phyloP scores from a whole-genome alignment of 768 basidiomycete genomes.

The Pleurotus giganteus region DNA sequence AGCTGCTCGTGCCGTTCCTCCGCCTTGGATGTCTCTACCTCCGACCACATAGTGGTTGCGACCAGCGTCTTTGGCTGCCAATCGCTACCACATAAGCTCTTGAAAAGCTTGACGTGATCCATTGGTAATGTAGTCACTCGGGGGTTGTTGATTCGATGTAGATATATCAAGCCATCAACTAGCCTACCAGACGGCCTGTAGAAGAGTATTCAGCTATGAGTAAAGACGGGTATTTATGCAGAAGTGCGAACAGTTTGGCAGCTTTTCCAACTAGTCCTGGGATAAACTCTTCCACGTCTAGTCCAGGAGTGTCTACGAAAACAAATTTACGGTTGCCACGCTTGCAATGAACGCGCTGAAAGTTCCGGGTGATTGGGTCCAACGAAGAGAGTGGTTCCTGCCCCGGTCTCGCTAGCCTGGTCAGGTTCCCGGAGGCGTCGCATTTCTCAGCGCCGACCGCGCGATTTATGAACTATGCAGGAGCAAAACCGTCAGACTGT shows the following conservation, averaged over 20 bases:
- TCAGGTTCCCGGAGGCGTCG: neutral
- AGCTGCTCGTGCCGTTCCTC: slow-evolving; percentile 34
- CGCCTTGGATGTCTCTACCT: slow-evolving; percentile 16
- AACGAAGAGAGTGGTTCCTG: neutral
- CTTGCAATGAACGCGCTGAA: neutral
- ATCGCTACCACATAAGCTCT: slow-evolving; percentile 26
- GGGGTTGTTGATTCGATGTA: slow-evolving; percentile 36
- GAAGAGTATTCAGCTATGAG: neutral
- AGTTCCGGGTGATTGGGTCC: neutral
- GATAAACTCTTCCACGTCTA: slow-evolving; percentile 20
- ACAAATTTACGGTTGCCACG: slow-evolving; percentile 23
- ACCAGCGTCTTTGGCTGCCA: slow-evolving; percentile 39
- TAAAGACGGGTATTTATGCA: neutral
- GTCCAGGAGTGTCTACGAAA: slow-evolving; percentile 37
- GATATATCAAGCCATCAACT: slow-evolving; percentile 31
- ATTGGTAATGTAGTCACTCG: slow-evolving; percentile 13
- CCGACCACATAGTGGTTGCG: slow-evolving; percentile 44
- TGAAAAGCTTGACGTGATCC: slow-evolving; percentile 4
- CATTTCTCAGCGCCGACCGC: neutral
- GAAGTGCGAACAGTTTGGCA: neutral
- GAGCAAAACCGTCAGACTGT: neutral
- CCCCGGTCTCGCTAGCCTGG: neutral
- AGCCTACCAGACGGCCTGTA: neutral
- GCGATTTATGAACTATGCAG: neutral
- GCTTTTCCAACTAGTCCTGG: neutral